Evolutionary conservation across 2,329 filamentous ascomycete genomes (phyloP), one percentile per base, ranked within the genome.

Genomic region (Fusarium denticulatum): DNA sequence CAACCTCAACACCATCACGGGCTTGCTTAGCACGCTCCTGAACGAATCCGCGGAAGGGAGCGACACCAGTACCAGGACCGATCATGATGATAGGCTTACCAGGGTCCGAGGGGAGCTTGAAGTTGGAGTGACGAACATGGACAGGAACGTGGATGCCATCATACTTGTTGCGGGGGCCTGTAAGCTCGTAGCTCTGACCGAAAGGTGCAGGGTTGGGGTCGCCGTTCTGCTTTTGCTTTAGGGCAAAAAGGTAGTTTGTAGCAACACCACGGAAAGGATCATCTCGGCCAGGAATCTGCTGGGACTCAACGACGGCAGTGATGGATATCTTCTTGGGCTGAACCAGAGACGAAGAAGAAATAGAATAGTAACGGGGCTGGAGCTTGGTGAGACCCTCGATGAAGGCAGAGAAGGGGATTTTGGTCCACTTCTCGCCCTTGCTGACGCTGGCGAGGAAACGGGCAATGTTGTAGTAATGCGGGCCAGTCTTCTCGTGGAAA

Each of bases 331-430:
- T 96, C 84, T 97, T 92, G 81, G 96, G 95, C 81, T 99, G 95
- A 22, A 97, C 95, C 14, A 95, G 83, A 12, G 96, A 98, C 2
- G 96, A 98, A 3, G 97, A 99, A 5, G 96, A 99, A 82, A 99
- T 99, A 56, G 97, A 99, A 87, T 99, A 99, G 88, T 98, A 99
- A 56, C 96, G 94, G 43, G 96, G 96, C 83, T 99, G 96, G 64
- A 99, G 91, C 87, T 98, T 98, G 84, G 92, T 94, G 70, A 99
- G 84, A 74, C 94, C 93, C 87, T 99, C 96, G 75, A 99, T 95
- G 78, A 98, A 91, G 78, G 95, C 91, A 14, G 96, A 97, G 85
- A 99, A 98, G 22, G 96, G 97, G 63, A 98, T 91, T 61, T 91
- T 91, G 61, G 90, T 86, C 93, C 96, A 99, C 67, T 90, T 90